Evolutionary conservation across 495 filamentous ascomycete species (phyloP).

Genomic region (Penicillium tannophilum): DNA sequence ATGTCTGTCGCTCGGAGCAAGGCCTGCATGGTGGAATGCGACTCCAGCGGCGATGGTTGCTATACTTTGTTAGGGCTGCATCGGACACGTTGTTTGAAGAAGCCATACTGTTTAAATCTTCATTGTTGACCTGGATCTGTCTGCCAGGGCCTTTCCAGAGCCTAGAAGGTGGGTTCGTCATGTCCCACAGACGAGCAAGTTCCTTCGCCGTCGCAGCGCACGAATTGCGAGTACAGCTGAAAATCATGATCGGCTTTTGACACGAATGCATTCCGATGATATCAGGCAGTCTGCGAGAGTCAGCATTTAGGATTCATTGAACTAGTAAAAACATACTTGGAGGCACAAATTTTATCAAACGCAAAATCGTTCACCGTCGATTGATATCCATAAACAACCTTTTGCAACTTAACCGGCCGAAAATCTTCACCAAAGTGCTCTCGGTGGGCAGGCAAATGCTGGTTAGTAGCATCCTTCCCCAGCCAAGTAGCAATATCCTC

Average conservation of each 20-base stretch:
- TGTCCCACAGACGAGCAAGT: constrained; percentile 68
- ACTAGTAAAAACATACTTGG: constrained; percentile 54
- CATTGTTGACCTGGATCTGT: constrained; percentile 57
- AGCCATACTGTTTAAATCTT: constrained; percentile 59
- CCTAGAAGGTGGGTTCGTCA: constrained; percentile 54
- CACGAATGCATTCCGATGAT: constrained; percentile 77
- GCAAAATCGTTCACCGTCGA: constrained; percentile 75
- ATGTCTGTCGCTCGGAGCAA: constrained; percentile 69
- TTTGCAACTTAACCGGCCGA: constrained; percentile 84
- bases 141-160: constrained; percentile 69
- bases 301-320: not conserved
- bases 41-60: constrained; percentile 70
- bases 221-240: constrained; percentile 84
- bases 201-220: constrained; percentile 73
- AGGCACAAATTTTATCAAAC: constrained; percentile 79
- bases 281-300: constrained; percentile 57
- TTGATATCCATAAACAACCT: constrained; percentile 78
- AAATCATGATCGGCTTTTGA: constrained; percentile 87
- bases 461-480: constrained; percentile 70
- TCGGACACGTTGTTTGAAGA: not conserved
- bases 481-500: constrained; percentile 90
- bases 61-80: constrained; percentile 22
- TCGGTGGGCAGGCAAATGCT: constrained; percentile 66
- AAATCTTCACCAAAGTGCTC: constrained; percentile 92
- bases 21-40: constrained; percentile 91